Conservation (phyloP, 2,329 filamentous ascomycete genomes). For the Alternaria conjuncta region DNA sequence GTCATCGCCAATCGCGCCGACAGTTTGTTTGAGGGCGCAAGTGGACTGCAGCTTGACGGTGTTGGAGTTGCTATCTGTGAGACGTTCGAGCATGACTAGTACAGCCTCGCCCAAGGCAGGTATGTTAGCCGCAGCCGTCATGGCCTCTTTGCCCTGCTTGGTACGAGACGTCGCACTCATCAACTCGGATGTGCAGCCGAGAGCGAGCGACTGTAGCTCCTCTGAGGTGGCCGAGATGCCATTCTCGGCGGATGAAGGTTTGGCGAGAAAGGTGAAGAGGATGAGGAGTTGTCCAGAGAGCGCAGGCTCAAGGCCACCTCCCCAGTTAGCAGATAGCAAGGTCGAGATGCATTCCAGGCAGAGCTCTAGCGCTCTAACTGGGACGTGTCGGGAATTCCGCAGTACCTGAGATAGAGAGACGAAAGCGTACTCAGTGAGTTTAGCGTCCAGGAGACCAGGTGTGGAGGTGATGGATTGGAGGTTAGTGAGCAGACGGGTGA, state of each 20-base stretch:
- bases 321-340: constrained; percentile 82
- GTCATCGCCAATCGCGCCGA: constrained; percentile 69
- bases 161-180: constrained; percentile 64
- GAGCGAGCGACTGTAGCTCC: constrained; percentile 75
- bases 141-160: constrained; percentile 58
- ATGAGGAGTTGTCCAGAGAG: constrained; percentile 86
- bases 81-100: constrained; percentile 76
- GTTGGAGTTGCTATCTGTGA: constrained; percentile 68
- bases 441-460: constrained; percentile 68
- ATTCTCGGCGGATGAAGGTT: constrained; percentile 65
- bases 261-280: constrained; percentile 80
- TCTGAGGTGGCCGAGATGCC: constrained; percentile 64
- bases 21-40: constrained; percentile 67
- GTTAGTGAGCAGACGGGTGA: constrained; percentile 55
- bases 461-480: constrained; percentile 45
- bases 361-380: constrained; percentile 75
- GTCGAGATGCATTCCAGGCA: constrained; percentile 76
- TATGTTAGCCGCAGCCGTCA: constrained; percentile 64
- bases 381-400: constrained; percentile 73
- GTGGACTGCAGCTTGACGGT: constrained; percentile 76
- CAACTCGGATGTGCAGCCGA: constrained; percentile 71
- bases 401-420: constrained; percentile 91
- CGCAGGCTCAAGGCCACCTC: constrained; percentile 69
- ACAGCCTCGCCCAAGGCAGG: constrained; percentile 84
- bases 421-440: constrained; percentile 92